Evolutionary conservation across 306 rosid species (phyloP).

Genomic region (Vachellia collinsii): DNA sequence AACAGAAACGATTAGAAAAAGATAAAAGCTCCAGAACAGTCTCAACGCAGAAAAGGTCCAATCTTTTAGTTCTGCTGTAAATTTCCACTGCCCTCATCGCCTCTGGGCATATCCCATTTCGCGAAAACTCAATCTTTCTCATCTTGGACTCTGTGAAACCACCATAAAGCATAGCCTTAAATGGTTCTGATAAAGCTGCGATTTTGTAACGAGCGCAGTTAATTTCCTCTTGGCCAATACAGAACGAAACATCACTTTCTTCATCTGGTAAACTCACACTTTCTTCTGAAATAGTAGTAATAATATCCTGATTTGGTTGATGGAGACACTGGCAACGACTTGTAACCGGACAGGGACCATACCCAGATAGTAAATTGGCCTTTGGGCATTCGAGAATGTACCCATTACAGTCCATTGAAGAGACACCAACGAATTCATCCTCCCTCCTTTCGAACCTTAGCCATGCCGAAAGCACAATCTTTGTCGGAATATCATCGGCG

Average conservation of each 20-base stretch:
- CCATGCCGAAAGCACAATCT: slow-evolving; percentile 85
- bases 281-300: slow-evolving; percentile 15
- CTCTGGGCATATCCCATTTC: slow-evolving; percentile 59
- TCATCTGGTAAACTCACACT: slow-evolving; percentile 39
- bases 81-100: slow-evolving; percentile 74
- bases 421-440: slow-evolving; percentile 68
- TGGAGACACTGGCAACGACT: slow-evolving; percentile 56
- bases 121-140: slow-evolving; percentile 63
- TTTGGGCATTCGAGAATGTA: slow-evolving; percentile 72
- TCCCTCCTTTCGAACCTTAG: slow-evolving; percentile 76
- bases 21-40: slow-evolving; percentile 71
- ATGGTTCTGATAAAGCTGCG: slow-evolving; percentile 66
- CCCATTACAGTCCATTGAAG: slow-evolving; percentile 70
- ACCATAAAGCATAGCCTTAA: slow-evolving; percentile 77
- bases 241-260: slow-evolving; percentile 63
- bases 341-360: slow-evolving; percentile 41
- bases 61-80: slow-evolving; percentile 67
- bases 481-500: slow-evolving; percentile 63
- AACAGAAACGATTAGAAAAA: slow-evolving; percentile 79
- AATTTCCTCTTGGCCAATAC: slow-evolving; percentile 60
- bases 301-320: slow-evolving; percentile 39
- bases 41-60: slow-evolving; percentile 57
- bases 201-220: slow-evolving; percentile 58
- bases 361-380: slow-evolving; percentile 63
- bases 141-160: slow-evolving; percentile 61